Base-by-base conservation (phyloP, 768 basidiomycete species). In the Lactarius tabidus region DNA sequence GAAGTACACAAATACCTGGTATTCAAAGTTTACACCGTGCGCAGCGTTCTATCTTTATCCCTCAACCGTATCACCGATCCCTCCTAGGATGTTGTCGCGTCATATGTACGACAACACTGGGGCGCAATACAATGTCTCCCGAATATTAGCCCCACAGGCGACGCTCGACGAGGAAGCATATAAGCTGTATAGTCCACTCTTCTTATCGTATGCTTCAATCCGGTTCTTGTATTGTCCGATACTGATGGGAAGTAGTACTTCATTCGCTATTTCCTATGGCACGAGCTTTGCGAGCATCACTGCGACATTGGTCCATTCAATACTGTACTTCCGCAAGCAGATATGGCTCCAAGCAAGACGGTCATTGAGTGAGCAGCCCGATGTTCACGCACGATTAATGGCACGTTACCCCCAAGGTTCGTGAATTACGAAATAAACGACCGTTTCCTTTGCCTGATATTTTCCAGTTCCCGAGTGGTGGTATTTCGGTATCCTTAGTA, bases 251-350 rank as follows among this genome's bases (percentile, higher is more conserved):
- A 31, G 23, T 39, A 70, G 69, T 35, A 58, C 84, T 31, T 88
- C 89, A 0, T 93, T 93, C 71, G 87, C 92, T 15, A 75, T 93
- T 39, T 80, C 86, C 10, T 95, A 93, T 71, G 91, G 87, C 28
- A 78, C 93, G 10, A 89, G 88, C n/a, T 82, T 82, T 65, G 80
- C 80, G 15, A 75, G 76, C 36, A 79, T 80, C 61, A 79, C 79
- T 17, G 77, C 81, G 29, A 81, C 80, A 18, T 71, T 82, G 58
- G 74, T 77, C 23, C 81, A 83, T 69, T 75, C 81, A 0, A 71
- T 76, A 59, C 69, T 83, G n/a, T 81, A 80, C 72, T 81, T 77
- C 74, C 74, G 79, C 62, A 78, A 77, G 70, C 79, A 77, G 67
- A 80, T 79, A 55, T 75, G 74, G 73, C 70, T 71, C 18, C 81